These are phyloP conservation scores for Malbranchea cinnamomea DNA, from an alignment of 2,329 filamentous ascomycete genomes.

Conservation along the genomic window DNA sequence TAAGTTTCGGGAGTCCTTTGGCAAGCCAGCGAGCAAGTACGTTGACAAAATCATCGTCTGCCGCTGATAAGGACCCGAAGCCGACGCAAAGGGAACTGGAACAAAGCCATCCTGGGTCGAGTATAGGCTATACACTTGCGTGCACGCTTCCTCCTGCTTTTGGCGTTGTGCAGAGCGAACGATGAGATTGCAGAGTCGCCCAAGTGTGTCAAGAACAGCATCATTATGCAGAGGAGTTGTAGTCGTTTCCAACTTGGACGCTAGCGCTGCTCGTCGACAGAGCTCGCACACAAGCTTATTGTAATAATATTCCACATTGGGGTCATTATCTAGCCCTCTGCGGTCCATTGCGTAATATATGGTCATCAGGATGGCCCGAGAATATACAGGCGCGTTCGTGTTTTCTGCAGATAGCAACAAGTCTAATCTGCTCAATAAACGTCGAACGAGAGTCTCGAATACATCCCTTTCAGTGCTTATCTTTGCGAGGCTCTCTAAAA, in stretches of 20 bases:
- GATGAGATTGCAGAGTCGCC: conserved; percentile 45
- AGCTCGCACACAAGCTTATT: conserved; percentile 36
- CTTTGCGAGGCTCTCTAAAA: conserved; percentile 47
- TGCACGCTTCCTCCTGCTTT: conserved; percentile 36
- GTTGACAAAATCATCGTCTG: conserved; percentile 42
- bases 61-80: conserved; percentile 20
- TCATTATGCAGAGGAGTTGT: conserved; percentile 34
- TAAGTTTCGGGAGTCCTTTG: conserved; percentile 21
- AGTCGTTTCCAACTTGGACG: conserved; percentile 19
- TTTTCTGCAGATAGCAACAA: conserved; percentile 38
- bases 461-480: conserved; percentile 47
- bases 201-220: conserved; percentile 42
- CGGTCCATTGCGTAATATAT: conserved; percentile 46
- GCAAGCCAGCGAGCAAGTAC: conserved; percentile 40
- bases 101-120: conserved; percentile 20
- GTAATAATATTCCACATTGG: conserved; percentile 32
- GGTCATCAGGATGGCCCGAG: conserved; percentile 45
- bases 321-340: conserved; percentile 29
- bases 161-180: conserved; percentile 38
- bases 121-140: conserved; percentile 42
- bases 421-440: conserved; percentile 48
- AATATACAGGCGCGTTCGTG: conserved; percentile 35
- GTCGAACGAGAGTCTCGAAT: conserved; percentile 47
- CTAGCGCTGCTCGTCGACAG: conserved; percentile 24
- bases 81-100: conserved; percentile 20